phyloP scores from a whole-genome alignment of 176 grass and related monocot genomes.

The Ananas comosus region DNA sequence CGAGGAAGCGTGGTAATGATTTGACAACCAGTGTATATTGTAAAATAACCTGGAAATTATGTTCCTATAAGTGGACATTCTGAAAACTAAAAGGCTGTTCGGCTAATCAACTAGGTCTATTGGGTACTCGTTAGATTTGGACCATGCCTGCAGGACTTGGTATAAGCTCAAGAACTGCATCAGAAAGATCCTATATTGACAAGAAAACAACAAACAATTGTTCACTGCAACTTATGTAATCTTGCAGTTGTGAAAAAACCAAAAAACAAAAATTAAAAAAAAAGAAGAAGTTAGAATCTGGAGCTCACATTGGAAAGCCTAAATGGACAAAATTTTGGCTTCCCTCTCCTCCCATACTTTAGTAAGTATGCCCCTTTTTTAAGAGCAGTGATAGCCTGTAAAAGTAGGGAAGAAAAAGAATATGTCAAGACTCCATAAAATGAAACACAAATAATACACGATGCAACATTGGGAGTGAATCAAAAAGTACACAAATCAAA shows the following conservation, averaged over 20 bases:
- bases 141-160: too few relatives aligned
- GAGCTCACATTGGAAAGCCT: slow-evolving; percentile 83
- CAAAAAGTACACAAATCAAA: not conserved
- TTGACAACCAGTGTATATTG: too few relatives aligned
- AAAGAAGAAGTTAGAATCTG: not conserved
- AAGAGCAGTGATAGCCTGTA: slow-evolving; percentile 82
- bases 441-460: not conserved
- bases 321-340: slow-evolving; percentile 99
- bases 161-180: not conserved
- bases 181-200: not conserved
- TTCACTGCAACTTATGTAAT: not conserved
- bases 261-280: not conserved
- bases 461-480: not conserved
- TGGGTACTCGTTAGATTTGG: too few relatives aligned
- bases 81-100: too few relatives aligned
- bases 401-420: slow-evolving; percentile 12
- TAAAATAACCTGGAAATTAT: too few relatives aligned
- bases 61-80: too few relatives aligned
- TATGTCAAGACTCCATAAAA: slow-evolving; percentile 10
- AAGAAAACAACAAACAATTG: not conserved
- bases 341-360: slow-evolving; percentile 91
- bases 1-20: too few relatives aligned
- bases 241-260: not conserved
- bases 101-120: too few relatives aligned
- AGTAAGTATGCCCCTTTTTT: slow-evolving; percentile 98